Evolutionary conservation across 768 basidiomycete species (phyloP).

Genomic region (Termitomyces titanicus): DNA sequence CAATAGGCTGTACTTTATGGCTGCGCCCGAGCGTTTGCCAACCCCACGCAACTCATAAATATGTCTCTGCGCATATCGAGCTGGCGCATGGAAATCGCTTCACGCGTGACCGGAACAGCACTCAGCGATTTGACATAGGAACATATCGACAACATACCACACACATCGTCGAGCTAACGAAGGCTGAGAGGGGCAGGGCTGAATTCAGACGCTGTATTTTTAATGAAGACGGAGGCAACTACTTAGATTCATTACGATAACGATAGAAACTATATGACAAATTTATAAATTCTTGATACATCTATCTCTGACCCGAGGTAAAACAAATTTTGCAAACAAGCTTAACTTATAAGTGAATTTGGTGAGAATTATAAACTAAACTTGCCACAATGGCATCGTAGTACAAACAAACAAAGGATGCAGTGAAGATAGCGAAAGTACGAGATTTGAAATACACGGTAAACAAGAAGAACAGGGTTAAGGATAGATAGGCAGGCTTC

Average conservation of each 20-base stretch:
- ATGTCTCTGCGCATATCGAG: background rate
- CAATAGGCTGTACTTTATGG: background rate
- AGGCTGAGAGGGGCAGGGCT: background rate
- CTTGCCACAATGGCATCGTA: background rate
- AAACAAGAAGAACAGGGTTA: constrained; percentile 11
- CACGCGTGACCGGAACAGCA: background rate
- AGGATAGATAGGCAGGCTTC: constrained; percentile 8
- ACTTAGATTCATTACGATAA: no score
- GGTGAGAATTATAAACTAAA: background rate
- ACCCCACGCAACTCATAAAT: background rate
- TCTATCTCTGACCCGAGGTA: background rate
- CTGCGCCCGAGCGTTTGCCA: no score
- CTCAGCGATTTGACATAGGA: background rate
- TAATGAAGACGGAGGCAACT: no score
- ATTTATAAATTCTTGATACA: no score
- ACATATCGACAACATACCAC: background rate
- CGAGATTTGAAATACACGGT: constrained; percentile 19
- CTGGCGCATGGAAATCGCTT: background rate
- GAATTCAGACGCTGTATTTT: background rate
- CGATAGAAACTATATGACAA: no score
- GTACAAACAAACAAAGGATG: constrained; percentile 6
- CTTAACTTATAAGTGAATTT: no score
- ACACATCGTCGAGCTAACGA: no score
- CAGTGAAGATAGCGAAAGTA: constrained; percentile 1
- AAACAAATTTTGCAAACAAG: background rate